Conservation (phyloP, 257 asterid species). For the Jacaranda mimosifolia region DNA sequence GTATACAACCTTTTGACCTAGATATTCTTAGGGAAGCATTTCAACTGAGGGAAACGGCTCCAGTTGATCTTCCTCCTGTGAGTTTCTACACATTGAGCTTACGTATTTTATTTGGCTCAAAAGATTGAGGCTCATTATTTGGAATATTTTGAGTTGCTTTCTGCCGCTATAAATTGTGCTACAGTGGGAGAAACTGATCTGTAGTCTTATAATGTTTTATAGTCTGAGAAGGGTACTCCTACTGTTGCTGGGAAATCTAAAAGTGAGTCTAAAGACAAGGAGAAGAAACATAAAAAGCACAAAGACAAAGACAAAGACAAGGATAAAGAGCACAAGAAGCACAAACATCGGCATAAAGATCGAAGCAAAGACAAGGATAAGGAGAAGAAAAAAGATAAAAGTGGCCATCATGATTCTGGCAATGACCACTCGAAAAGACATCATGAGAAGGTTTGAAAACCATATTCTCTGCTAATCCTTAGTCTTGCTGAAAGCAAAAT, state of each 20-base stretch:
- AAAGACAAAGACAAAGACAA: slow-evolving; percentile 71
- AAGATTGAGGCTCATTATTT: slow-evolving; percentile 32
- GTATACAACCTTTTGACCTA: slow-evolving; percentile 81
- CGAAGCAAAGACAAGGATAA: slow-evolving; percentile 96
- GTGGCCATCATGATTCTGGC: slow-evolving; percentile 83
- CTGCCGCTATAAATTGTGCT: neutral
- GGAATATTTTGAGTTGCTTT: slow-evolving; percentile 2
- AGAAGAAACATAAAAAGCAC: slow-evolving; percentile 91
- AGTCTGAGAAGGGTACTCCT: slow-evolving; percentile 96
- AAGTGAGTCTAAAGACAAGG: slow-evolving; percentile 88
- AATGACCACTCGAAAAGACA: slow-evolving; percentile 84
- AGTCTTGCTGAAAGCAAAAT: slow-evolving; percentile 33
- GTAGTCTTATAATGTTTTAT: slow-evolving; percentile 41
- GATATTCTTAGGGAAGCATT: slow-evolving; percentile 84
- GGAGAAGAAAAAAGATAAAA: slow-evolving; percentile 88
- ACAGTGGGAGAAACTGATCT: slow-evolving; percentile 35
- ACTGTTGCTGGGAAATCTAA: slow-evolving; percentile 83
- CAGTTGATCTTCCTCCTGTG: slow-evolving; percentile 79
- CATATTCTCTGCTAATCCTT: slow-evolving; percentile 30
- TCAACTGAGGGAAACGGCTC: slow-evolving; percentile 85
- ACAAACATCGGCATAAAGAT: slow-evolving; percentile 95
- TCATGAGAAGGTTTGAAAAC: slow-evolving; percentile 77
- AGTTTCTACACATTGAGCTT: slow-evolving; percentile 49
- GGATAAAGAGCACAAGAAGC: slow-evolving; percentile 93
- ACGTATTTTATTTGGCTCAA: slow-evolving; percentile 26